Evolutionary conservation across 2,329 filamentous ascomycete species (phyloP).

Genomic region (Aspergillus brunneoviolaceus): DNA sequence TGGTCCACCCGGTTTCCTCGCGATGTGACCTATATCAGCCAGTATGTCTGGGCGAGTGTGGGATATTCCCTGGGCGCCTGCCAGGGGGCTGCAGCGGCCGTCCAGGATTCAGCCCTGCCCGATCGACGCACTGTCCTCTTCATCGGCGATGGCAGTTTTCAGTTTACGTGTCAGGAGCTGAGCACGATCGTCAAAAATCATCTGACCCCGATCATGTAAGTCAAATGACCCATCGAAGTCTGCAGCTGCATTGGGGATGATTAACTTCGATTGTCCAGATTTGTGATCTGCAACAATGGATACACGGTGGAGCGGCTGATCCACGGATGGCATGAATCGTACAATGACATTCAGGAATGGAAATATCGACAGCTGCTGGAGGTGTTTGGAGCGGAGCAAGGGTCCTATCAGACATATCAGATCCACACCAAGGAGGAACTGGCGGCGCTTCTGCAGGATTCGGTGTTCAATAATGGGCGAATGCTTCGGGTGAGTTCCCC

Average conservation of each 20-base stretch:
- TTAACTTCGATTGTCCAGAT: slow-evolving; percentile 12
- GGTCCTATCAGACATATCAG: not conserved
- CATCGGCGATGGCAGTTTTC: slow-evolving; percentile 64
- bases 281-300: slow-evolving; percentile 60
- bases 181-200: slow-evolving; percentile 60
- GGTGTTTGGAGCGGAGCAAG: not conserved
- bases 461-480: not conserved
- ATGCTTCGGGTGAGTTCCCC: not conserved
- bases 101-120: slow-evolving; percentile 25
- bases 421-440: not conserved
- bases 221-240: too few species aligned
- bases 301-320: slow-evolving; percentile 57
- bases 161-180: slow-evolving; percentile 67
- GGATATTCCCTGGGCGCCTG: slow-evolving; percentile 61
- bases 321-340: not conserved
- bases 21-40: slow-evolving; percentile 50
- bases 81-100: slow-evolving; percentile 57
- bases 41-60: slow-evolving; percentile 60
- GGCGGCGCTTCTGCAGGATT: not conserved
- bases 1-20: slow-evolving; percentile 53
- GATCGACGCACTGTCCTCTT: slow-evolving; percentile 53
- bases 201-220: slow-evolving; percentile 46
- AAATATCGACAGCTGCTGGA: not conserved
- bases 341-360: not conserved
- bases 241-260: too few species aligned